phyloP scores from a whole-genome alignment of 768 basidiomycete genomes.

The Gloeopeniophorella convolvens region DNA sequence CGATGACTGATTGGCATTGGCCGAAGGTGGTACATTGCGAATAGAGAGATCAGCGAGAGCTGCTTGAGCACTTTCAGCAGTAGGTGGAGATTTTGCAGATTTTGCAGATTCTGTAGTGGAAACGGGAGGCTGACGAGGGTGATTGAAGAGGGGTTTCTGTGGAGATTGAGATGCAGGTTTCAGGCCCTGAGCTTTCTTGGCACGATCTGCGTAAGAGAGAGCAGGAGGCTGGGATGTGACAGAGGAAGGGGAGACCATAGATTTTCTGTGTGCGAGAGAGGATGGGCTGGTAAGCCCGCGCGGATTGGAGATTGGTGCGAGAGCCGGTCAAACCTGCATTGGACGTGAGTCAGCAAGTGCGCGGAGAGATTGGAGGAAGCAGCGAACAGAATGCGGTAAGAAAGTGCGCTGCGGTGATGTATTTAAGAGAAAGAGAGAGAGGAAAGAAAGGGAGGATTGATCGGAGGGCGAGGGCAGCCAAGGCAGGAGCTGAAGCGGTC shows the following conservation, averaged over 20 bases:
- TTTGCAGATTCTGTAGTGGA: conserved; percentile 6
- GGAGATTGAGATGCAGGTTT: conserved; percentile 17
- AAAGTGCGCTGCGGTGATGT: neutral
- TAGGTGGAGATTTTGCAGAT: neutral
- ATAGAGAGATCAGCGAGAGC: conserved; percentile 9
- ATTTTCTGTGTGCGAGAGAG: conserved; percentile 20
- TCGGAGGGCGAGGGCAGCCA: neutral
- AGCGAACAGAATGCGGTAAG: neutral
- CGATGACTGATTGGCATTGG: neutral
- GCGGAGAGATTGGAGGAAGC: neutral
- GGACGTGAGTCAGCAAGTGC: neutral
- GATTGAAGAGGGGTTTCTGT: conserved; percentile 10
- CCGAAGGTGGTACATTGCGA: conserved; percentile 2
- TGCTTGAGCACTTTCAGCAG: conserved; percentile 1
- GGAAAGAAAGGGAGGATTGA: neutral
- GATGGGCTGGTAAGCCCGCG: conserved; percentile 9
- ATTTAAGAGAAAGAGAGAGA: neutral
- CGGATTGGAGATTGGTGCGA: conserved; percentile 22
- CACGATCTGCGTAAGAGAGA: conserved; percentile 46
- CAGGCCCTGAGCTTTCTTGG: conserved; percentile 34
- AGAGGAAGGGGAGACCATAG: conserved; percentile 29
- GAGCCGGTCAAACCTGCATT: conserved; percentile 12
- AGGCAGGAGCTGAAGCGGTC: no score
- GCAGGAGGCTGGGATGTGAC: conserved; percentile 31
- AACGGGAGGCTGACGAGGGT: conserved; percentile 5